These are phyloP conservation scores for Symbiotaphrina buchneri DNA, from an alignment of 495 filamentous ascomycete genomes.

Conservation along the genomic window DNA sequence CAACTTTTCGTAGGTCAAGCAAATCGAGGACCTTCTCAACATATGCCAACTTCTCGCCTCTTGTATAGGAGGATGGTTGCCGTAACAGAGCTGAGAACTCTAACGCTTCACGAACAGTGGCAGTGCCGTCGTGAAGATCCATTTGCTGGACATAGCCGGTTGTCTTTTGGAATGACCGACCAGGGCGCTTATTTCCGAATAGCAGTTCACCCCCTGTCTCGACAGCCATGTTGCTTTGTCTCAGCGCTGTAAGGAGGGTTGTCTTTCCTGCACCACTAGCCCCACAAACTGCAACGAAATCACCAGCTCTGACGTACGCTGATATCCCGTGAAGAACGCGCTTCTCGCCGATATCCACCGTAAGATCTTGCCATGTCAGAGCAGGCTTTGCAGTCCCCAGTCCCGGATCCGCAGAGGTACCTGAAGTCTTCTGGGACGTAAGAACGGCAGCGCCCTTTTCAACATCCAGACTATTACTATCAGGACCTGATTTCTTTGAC, in stretches of 20 bases:
- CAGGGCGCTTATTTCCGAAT: slow-evolving; percentile 44
- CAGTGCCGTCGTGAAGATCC: slow-evolving; percentile 56
- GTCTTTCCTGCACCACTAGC: slow-evolving; percentile 78
- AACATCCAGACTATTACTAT: slow-evolving; percentile 1
- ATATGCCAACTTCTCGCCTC: slow-evolving; percentile 56
- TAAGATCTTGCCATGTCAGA: slow-evolving; percentile 69
- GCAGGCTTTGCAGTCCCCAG: slow-evolving; percentile 36
- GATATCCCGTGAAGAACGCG: slow-evolving; percentile 39
- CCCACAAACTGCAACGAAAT: slow-evolving; percentile 48
- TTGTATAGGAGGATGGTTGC: slow-evolving; percentile 45
- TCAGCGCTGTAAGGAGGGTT: slow-evolving; percentile 58
- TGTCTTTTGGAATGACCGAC: slow-evolving; percentile 52
- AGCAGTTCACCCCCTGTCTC: slow-evolving; percentile 52
- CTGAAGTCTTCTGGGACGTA: neutral
- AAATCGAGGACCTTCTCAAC: slow-evolving; percentile 66
- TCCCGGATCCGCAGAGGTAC: slow-evolving; percentile 8
- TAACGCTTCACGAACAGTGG: slow-evolving; percentile 67
- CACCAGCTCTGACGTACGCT: slow-evolving; percentile 49
- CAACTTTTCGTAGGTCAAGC: slow-evolving; percentile 64
- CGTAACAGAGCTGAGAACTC: slow-evolving; percentile 65
- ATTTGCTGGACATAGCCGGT: slow-evolving; percentile 69
- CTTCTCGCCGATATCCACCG: slow-evolving; percentile 46
- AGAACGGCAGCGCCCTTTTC: slow-evolving; percentile 1
- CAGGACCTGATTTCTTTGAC: slow-evolving; percentile 39
- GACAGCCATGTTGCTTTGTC: slow-evolving; percentile 56